Evolutionary conservation across 179 eudicot genomes (phyloP).

Genomic region (Spergularia azorica): DNA sequence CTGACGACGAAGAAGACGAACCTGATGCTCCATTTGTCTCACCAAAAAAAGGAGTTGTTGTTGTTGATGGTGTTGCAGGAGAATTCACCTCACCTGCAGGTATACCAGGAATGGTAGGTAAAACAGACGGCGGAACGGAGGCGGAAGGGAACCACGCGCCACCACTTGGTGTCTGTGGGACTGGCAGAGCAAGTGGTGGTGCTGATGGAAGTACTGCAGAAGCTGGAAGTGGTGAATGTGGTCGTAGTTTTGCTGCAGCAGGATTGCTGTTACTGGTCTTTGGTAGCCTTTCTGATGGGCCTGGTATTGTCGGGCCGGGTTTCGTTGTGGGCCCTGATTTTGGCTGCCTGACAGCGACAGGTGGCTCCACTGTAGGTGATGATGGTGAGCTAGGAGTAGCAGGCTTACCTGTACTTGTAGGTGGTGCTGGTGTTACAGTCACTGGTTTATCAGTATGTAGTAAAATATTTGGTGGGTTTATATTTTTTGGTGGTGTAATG

Average conservation of each 20-base stretch:
- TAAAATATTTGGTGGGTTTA: constrained; percentile 17
- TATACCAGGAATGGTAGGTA: constrained; percentile 27
- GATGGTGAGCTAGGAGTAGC: neutral
- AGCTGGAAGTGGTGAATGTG: constrained; percentile 31
- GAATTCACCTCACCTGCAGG: constrained; percentile 19
- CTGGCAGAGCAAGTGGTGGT: constrained; percentile 33
- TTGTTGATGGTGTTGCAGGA: constrained; percentile 12
- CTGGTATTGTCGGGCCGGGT: neutral
- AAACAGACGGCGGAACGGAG: constrained; percentile 21
- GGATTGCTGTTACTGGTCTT: constrained; percentile 16
- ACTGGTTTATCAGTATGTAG: constrained; percentile 14
- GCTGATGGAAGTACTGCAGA: constrained; percentile 34
- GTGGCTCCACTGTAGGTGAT: constrained; percentile 20
- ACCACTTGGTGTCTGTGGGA: constrained; percentile 36
- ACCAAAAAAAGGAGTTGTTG: constrained; percentile 14
- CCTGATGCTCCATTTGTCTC: constrained; percentile 15
- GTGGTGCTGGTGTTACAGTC: constrained; percentile 16
- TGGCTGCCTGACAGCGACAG: constrained; percentile 13
- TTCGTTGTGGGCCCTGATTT: constrained; percentile 9
- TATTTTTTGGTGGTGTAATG: constrained; percentile 25
- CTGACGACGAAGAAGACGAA: constrained; percentile 8
- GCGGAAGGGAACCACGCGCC: constrained; percentile 34
- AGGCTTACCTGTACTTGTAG: neutral
- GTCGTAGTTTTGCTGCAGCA: neutral
- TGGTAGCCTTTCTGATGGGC: constrained; percentile 11